Evolutionary conservation across 2,329 filamentous ascomycete genomes (phyloP), one percentile per base, ranked within the genome.

Genomic region (Aspergillus sp.): DNA sequence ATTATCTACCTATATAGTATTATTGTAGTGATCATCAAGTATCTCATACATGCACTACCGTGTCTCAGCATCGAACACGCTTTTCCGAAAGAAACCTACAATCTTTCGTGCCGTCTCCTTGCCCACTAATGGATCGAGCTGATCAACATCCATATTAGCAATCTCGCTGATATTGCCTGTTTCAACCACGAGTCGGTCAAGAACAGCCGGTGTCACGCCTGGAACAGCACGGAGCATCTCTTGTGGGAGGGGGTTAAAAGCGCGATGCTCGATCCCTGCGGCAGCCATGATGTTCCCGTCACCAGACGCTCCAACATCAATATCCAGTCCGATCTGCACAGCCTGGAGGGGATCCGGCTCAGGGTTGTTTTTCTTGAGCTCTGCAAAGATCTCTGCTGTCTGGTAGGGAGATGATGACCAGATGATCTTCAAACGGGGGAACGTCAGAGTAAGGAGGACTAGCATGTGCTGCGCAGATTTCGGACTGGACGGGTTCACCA

Each of bases 391-490:
- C 75, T 97, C 92, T 1, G 94, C 94, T 0, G 94, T 97, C 71
- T 99, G 92, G 67, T 95, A 96, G 0, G 94, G 93, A 10, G 87
- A 91, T 8, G 84, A 89, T 8, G 89, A 94, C 94, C 94, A 99
- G 62, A 99, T 90, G 61, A 99, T 88, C 59, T 90, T 87, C 45
- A 99, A 80, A 19, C 84, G 84, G 0, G 94, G 94, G 63, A 97
- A 99, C 0, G 93, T 89, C 4, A 99, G 82, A 0, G 92, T 96
- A 17, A 99, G 81, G 42, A 97, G 84, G 11, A 96, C 94, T 43
- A 99, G 80, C 72, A 96, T 94, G 56, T 88, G 87, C 69, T 99
- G 94, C 30, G 96, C 79, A 66, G 96, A 94, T 33, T 87, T 87
- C 0, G 84, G 81, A 53, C 75, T 77, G 20, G 79, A 72, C 0